These are phyloP conservation scores for Diaporthe sp. DNA, from an alignment of 2,329 filamentous ascomycete species.

Conservation along the genomic window DNA sequence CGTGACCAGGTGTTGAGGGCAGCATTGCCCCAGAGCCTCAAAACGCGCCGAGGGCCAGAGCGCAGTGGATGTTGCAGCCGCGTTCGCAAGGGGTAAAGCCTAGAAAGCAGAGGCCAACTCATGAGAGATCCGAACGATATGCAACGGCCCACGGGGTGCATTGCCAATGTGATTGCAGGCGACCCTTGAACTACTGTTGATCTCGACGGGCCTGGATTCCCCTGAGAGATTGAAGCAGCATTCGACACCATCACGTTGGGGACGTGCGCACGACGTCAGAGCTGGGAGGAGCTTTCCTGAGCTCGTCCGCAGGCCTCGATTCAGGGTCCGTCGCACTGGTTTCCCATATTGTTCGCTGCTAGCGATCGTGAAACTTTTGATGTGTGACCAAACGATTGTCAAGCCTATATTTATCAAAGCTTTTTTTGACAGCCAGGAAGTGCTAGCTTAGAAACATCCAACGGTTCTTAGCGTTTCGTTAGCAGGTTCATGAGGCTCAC, in stretches of 20 bases:
- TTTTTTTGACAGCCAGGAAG: slow-evolving; percentile 25
- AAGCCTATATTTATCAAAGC: slow-evolving; percentile 28
- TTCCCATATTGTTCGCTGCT: slow-evolving; percentile 29
- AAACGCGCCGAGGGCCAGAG: slow-evolving; percentile 16
- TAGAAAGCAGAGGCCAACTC: slow-evolving; percentile 12
- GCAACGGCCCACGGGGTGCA: slow-evolving; percentile 12
- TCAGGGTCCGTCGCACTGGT: slow-evolving; percentile 38
- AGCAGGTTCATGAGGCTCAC: slow-evolving; percentile 29
- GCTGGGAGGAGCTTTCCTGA: neutral
- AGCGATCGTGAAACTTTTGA: slow-evolving; percentile 32
- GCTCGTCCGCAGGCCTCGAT: neutral
- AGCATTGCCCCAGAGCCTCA: slow-evolving; percentile 1
- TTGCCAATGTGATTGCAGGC: slow-evolving; percentile 12
- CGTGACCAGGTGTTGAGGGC: neutral
- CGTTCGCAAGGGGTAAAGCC: slow-evolving; percentile 12
- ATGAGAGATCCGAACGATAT: neutral
- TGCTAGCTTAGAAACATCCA: slow-evolving; percentile 30
- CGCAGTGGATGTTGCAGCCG: slow-evolving; percentile 29
- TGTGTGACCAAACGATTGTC: slow-evolving; percentile 26
- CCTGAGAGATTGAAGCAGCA: slow-evolving; percentile 15
- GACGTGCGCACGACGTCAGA: slow-evolving; percentile 32
- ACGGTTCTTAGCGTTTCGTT: slow-evolving; percentile 35
- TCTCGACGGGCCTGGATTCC: slow-evolving; percentile 24
- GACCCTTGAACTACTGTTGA: slow-evolving; percentile 7
- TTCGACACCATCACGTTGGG: slow-evolving; percentile 31